Percentiles rank a stretch among this genome's conserved stretches.
phyloP scores from a whole-genome alignment of 805 yeast species.

The Pichia nanzhaoensis region DNA sequence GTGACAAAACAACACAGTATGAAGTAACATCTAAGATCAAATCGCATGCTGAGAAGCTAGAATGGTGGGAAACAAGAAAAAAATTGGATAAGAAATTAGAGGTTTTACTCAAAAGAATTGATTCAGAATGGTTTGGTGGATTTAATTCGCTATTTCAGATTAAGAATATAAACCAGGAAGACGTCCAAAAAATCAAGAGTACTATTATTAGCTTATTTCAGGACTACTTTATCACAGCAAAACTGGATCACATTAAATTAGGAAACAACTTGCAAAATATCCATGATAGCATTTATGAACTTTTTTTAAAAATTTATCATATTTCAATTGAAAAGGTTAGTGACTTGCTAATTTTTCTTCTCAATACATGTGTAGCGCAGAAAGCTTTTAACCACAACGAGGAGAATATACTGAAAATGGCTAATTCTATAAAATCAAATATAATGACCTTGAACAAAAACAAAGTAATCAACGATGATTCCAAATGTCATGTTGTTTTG shows the following conservation, averaged over 20 bases:
- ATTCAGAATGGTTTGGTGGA: conserved; percentile 71
- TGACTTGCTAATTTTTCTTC: conserved; percentile 55
- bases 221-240: neutral
- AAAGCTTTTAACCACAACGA: neutral
- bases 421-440: conserved; percentile 16
- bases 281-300: conserved; percentile 7
- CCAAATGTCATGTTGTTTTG: conserved; percentile 53
- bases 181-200: conserved; percentile 30
- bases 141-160: conserved; percentile 56
- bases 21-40: conserved; percentile 46
- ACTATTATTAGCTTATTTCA: conserved; percentile 25
- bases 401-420: neutral
- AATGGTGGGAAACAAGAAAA: conserved; percentile 76
- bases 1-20: conserved; percentile 53
- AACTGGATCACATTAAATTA: neutral
- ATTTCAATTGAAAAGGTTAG: conserved; percentile 33
- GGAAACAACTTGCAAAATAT: conserved; percentile 1
- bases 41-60: conserved; percentile 51
- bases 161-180: conserved; percentile 21
- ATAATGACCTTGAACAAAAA: conserved; percentile 7
- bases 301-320: conserved; percentile 10
- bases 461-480: conserved; percentile 17
- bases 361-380: conserved; percentile 60
- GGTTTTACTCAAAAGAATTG: conserved; percentile 49
- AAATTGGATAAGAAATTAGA: conserved; percentile 51